Percentiles rank a stretch among this genome's conserved stretches.
Conservation (phyloP, 345 rosid species). For the Populus tremula region DNA sequence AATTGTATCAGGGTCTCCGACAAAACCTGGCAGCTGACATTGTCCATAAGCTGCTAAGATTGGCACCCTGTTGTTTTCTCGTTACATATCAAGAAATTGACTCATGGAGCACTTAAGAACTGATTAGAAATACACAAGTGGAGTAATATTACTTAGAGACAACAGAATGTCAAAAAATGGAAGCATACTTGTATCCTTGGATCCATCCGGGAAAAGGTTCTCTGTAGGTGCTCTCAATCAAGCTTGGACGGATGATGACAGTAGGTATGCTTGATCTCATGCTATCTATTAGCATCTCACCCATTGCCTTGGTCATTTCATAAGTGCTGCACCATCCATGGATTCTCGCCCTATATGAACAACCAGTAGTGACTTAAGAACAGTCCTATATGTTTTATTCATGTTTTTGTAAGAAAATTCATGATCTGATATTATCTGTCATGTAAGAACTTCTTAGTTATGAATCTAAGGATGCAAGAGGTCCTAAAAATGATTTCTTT, state of each 20-base stretch:
- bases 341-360: conserved; percentile 24
- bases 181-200: conserved; percentile 24
- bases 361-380: neutral
- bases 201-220: conserved; percentile 44
- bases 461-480: too few relatives aligned
- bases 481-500: too few relatives aligned
- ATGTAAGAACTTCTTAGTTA: too few relatives aligned
- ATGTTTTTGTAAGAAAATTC: too few relatives aligned
- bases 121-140: neutral
- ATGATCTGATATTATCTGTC: too few relatives aligned
- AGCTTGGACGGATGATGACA: conserved; percentile 34
- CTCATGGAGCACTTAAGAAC: neutral
- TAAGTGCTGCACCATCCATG: conserved; percentile 36
- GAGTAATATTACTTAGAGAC: neutral
- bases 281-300: conserved; percentile 26
- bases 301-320: conserved; percentile 41
- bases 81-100: neutral
- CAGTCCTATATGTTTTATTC: too few relatives aligned
- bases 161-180: neutral
- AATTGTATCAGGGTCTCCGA: conserved; percentile 19
- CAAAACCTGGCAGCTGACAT: conserved; percentile 29
- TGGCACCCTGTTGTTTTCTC: conserved; percentile 36
- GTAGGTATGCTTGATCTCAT: conserved; percentile 21
- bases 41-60: conserved; percentile 34
- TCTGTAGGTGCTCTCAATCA: conserved; percentile 22